Conservation (phyloP, 768 basidiomycete species). For the Lactarius sp. region DNA sequence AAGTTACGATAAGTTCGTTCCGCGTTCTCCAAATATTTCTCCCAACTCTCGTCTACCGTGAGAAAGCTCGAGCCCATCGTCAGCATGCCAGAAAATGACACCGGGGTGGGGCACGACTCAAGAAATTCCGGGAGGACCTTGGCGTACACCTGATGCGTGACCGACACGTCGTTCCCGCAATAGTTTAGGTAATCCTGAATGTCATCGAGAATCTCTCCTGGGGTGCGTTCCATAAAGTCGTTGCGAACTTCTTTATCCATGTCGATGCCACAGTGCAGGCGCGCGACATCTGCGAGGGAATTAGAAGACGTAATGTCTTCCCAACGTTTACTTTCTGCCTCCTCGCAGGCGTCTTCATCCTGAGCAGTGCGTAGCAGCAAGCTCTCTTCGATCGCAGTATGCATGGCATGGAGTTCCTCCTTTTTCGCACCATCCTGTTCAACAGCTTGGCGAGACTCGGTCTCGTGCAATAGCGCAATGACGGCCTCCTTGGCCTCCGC, state of each 20-base stretch:
- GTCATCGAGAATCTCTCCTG: slow-evolving; percentile 57
- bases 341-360: slow-evolving; percentile 41
- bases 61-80: slow-evolving; percentile 91
- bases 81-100: slow-evolving; percentile 85
- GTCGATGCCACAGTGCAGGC: slow-evolving; percentile 77
- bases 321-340: slow-evolving; percentile 63
- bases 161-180: slow-evolving; percentile 78
- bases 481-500: slow-evolving; percentile 62
- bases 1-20: slow-evolving; percentile 72
- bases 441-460: slow-evolving; percentile 33
- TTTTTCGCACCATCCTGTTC: slow-evolving; percentile 39
- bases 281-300: slow-evolving; percentile 87
- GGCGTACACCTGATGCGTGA: slow-evolving; percentile 77
- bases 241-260: slow-evolving; percentile 74
- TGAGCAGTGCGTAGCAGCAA: slow-evolving; percentile 33
- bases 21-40: slow-evolving; percentile 70
- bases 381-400: slow-evolving; percentile 39
- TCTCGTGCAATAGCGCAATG: slow-evolving; percentile 46
- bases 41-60: slow-evolving; percentile 88
- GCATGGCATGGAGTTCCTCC: slow-evolving; percentile 38
- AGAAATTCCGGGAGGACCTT: slow-evolving; percentile 79
- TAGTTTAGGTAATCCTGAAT: slow-evolving; percentile 76
- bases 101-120: slow-evolving; percentile 81
- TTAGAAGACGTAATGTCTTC: slow-evolving; percentile 91
- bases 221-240: slow-evolving; percentile 67